phyloP scores from a whole-genome alignment of 1,284 basidiomycete genomes.

The Apiotrichum laibachii region DNA sequence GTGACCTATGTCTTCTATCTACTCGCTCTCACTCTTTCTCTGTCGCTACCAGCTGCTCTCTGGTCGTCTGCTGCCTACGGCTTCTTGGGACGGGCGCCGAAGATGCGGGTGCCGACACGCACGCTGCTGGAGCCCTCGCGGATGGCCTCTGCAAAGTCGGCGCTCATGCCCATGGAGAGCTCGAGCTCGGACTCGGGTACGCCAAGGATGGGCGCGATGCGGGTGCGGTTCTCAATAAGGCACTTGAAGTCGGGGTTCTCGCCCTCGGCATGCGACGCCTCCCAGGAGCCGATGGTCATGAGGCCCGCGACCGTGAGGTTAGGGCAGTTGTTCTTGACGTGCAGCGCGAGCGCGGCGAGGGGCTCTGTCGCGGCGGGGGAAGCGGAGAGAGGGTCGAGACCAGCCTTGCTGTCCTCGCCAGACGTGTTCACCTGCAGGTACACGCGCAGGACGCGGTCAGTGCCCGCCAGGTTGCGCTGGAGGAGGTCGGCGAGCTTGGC shows the following conservation, averaged over 20 bases:
- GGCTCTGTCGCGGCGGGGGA: constrained; percentile 49
- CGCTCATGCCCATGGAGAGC: constrained; percentile 98
- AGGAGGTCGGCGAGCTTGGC: constrained; percentile 77
- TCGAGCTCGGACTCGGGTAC: constrained; percentile 53
- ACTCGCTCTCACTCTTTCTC: not conserved
- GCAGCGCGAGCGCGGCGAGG: constrained; percentile 65
- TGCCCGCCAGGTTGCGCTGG: constrained; percentile 67
- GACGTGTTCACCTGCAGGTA: constrained; percentile 95
- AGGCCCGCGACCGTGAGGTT: constrained; percentile 73
- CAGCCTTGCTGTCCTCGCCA: constrained; percentile 83
- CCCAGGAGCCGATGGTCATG: constrained; percentile 92
- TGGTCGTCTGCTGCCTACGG: constrained; percentile 1
- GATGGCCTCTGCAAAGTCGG: constrained; percentile 85
- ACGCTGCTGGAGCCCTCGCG: constrained; percentile 82
- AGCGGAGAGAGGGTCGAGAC: constrained; percentile 62
- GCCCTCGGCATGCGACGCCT: constrained; percentile 63
- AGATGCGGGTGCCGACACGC: constrained; percentile 87
- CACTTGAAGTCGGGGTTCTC: constrained; percentile 80
- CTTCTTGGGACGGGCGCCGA: constrained; percentile 69
- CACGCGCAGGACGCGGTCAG: constrained; percentile 61
- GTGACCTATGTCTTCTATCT: not conserved
- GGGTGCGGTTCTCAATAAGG: constrained; percentile 64
- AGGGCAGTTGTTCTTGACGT: constrained; percentile 72
- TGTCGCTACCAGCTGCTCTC: not conserved
- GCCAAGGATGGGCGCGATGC: constrained; percentile 57